Evolutionary conservation across 2,329 filamentous ascomycete genomes (phyloP).

Genomic region (Trichoderma koningii): DNA sequence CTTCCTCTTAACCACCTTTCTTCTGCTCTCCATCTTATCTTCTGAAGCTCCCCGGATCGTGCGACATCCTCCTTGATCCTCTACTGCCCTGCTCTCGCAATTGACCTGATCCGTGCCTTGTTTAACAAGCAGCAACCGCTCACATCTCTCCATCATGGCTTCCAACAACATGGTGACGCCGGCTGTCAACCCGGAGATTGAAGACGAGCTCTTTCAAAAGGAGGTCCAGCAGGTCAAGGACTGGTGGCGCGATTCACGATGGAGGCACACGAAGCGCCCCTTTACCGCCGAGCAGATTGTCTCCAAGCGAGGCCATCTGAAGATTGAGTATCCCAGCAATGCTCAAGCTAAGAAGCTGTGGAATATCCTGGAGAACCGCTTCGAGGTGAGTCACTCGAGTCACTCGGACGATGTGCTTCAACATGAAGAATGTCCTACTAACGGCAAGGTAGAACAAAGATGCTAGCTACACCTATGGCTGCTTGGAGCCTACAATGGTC

Average conservation of each 20-base stretch:
- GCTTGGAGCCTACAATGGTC: slow-evolving; percentile 95
- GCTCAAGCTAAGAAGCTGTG: slow-evolving; percentile 90
- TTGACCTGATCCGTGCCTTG: background rate
- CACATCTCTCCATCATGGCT: slow-evolving; percentile 51
- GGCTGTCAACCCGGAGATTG: slow-evolving; percentile 57
- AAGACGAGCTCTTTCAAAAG: slow-evolving; percentile 70
- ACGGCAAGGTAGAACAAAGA: slow-evolving; percentile 65
- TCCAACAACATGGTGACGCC: slow-evolving; percentile 63
- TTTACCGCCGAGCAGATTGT: slow-evolving; percentile 98
- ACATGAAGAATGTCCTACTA: background rate
- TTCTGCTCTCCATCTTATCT: background rate
- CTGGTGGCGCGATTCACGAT: slow-evolving; percentile 93
- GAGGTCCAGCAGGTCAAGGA: slow-evolving; percentile 87
- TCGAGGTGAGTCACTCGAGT: slow-evolving; percentile 62
- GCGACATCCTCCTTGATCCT: slow-evolving; percentile 3
- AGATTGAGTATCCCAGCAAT: slow-evolving; percentile 90
- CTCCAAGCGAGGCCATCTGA: slow-evolving; percentile 87
- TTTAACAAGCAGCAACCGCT: slow-evolving; percentile 16
- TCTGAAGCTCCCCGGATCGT: background rate
- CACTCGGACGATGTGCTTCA: background rate
- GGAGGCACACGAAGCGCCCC: slow-evolving; percentile 87
- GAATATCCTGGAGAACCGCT: slow-evolving; percentile 83
- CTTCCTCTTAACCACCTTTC: background rate
- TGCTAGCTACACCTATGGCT: slow-evolving; percentile 93
- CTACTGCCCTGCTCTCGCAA: slow-evolving; percentile 5